Evolutionary conservation across 1,284 basidiomycete genomes (phyloP), one percentile per base, ranked within the genome.

Genomic region (Farysia itapuensis): DNA sequence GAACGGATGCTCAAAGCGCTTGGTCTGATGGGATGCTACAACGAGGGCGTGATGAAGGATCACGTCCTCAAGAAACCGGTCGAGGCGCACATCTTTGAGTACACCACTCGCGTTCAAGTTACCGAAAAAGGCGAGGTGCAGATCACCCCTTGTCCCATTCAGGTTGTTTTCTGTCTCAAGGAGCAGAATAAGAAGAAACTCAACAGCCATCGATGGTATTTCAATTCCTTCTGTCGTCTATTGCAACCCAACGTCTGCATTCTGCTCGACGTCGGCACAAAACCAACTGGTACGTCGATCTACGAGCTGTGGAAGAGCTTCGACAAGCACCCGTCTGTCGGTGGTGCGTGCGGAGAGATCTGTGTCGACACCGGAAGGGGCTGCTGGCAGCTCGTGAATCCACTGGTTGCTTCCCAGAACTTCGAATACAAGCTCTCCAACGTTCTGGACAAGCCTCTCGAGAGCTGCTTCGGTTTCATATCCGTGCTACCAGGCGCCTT

Each of bases 251-350:
- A 94, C 72, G 90, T 97, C 31, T 95, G 91, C 74, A 85, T 97
- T 8, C 82, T 97, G 16, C 84, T 97, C 30, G 93, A 97, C 69
- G 92, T 95, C 15, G 94, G 93, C 2, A 97, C 93, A 0, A 85
- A 87, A 81, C 93, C 93, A n/a, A 64, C 43, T 22, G 58, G 41
- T 28, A 61, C 51, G 7, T 56, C 58, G 29, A 93, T 96, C 72
- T 97, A 96, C 78, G 89, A 94, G 70, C 80, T 97, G 11, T 96
- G 93, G 93, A 95, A 96, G 79, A 87, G 89, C 5, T 96, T 97
- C 63, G 92, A 96, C 74, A 87, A 92, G 78, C 91, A 95, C 78
- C 88, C 87, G 15, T 91, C 93, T 60, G 90, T 95, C 21, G 93
- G 91, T 0, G 93, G 94, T 18, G 93, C 94, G 5, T 95, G 91